Evolutionary conservation across 148 eudicot species (phyloP).

Genomic region (Vaccinium myrtillus): DNA sequence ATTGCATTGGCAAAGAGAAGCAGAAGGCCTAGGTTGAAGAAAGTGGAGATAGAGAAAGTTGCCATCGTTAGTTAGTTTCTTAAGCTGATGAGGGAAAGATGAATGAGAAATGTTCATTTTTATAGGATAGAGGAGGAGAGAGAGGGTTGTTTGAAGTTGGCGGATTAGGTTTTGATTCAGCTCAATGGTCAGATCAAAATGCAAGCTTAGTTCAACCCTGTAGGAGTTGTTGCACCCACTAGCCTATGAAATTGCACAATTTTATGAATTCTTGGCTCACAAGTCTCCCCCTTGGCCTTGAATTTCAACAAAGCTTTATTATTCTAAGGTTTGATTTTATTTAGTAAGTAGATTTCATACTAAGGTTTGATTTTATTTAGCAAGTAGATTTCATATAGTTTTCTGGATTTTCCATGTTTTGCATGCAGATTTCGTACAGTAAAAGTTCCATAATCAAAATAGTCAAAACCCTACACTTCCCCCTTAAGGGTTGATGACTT

Average conservation of each 20-base stretch:
- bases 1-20: conserved; percentile 31
- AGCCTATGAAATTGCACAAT: conserved; percentile 15
- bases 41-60: conserved; percentile 19
- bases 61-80: conserved; percentile 16
- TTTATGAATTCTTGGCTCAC: conserved; percentile 20
- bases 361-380: not conserved
- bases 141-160: conserved; percentile 54
- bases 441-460: not conserved
- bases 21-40: conserved; percentile 27
- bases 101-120: conserved; percentile 21
- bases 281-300: conserved; percentile 12
- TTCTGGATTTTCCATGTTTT: no score
- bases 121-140: conserved; percentile 28
- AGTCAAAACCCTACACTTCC: not conserved
- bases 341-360: not conserved
- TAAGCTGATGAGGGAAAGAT: conserved; percentile 13
- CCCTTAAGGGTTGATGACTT: not conserved
- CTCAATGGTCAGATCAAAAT: conserved; percentile 18
- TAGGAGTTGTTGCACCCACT: conserved; percentile 54
- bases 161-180: conserved; percentile 48
- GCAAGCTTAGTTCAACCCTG: conserved; percentile 24
- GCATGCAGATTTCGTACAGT: no score
- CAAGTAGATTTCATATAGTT: not conserved
- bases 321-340: not conserved
- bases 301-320: conserved; percentile 6